A percentile compares a stretch with the other conserved stretches of the same genome.
Conservation (phyloP, 495 filamentous ascomycete species). For the Articulospora tetracladia region DNA sequence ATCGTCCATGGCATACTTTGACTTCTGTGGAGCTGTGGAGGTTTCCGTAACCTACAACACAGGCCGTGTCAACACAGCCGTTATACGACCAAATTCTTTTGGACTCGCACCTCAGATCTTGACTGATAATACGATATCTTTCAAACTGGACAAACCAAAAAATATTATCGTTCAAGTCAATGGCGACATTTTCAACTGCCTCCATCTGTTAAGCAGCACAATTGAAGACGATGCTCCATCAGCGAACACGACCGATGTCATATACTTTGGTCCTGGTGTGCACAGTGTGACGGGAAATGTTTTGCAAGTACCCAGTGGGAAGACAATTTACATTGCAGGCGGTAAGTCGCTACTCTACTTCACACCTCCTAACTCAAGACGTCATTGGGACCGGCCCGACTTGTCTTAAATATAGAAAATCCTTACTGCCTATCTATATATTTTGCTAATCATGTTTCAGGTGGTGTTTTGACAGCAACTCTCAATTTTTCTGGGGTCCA, state of each 20-base stretch:
- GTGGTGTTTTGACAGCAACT: conserved; percentile 5
- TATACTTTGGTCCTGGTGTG: conserved; percentile 25
- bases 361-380: no score
- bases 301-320: conserved; percentile 17
- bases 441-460: no score
- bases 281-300: conserved; percentile 5
- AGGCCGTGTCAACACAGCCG: conserved; percentile 8
- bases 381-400: no score
- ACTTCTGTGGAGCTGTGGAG: conserved; percentile 20
- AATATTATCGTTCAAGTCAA: conserved; percentile 23
- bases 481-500: conserved; percentile 18
- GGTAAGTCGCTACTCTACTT: no score
- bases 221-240: conserved; percentile 9
- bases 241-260: conserved; percentile 10
- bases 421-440: no score
- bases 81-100: conserved; percentile 19
- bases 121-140: conserved; percentile 13
- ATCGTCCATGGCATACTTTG: conserved; percentile 20
- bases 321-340: conserved; percentile 23
- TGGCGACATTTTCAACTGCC: conserved; percentile 18
- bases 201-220: conserved; percentile 19
- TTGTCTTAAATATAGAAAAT: no score
- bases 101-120: conserved; percentile 5
- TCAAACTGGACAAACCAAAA: conserved; percentile 14
- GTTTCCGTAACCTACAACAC: conserved; percentile 16